Percentiles rank a stretch among this genome's conserved stretches.
These are phyloP conservation scores for Psidium guajava DNA, from an alignment of 345 rosid species.

Conservation along the genomic window DNA sequence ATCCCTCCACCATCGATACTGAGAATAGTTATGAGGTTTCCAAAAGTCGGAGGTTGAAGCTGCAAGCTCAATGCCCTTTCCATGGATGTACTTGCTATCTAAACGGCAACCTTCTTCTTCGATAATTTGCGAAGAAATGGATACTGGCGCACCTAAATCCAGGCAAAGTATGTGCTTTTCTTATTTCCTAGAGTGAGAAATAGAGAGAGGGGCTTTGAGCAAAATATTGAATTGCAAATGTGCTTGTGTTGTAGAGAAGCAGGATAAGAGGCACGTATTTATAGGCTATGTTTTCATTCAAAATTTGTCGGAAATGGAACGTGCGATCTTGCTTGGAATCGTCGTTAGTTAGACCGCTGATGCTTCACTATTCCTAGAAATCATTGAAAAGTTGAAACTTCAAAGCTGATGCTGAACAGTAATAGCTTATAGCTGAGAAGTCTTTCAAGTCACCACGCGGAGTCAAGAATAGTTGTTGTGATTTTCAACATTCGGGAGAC, in stretches of 20 bases:
- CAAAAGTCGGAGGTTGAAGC: conserved; percentile 13
- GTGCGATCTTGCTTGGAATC: not conserved
- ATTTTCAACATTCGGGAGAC: not conserved
- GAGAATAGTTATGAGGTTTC: conserved; percentile 24
- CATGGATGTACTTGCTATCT: not conserved
- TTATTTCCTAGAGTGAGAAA: not conserved
- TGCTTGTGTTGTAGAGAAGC: not conserved
- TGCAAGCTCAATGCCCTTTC: not conserved
- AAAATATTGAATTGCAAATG: not conserved
- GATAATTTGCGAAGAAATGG: not conserved
- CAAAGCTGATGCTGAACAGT: not conserved
- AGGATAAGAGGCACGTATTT: not conserved
- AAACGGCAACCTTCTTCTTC: not conserved
- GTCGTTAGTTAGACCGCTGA: not conserved
- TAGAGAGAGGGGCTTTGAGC: not conserved
- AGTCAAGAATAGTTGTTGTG: not conserved
- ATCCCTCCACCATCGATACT: conserved; percentile 47
- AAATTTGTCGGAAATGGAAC: not conserved
- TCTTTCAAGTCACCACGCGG: not conserved
- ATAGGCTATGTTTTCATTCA: not conserved
- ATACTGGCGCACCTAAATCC: not conserved
- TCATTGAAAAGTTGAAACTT: not conserved
- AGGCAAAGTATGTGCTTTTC: not conserved
- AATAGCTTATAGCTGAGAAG: not conserved
- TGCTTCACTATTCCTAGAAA: not conserved